Conservation (phyloP, 139 green algal species). For the Chlamydomonas schloesseri region DNA sequence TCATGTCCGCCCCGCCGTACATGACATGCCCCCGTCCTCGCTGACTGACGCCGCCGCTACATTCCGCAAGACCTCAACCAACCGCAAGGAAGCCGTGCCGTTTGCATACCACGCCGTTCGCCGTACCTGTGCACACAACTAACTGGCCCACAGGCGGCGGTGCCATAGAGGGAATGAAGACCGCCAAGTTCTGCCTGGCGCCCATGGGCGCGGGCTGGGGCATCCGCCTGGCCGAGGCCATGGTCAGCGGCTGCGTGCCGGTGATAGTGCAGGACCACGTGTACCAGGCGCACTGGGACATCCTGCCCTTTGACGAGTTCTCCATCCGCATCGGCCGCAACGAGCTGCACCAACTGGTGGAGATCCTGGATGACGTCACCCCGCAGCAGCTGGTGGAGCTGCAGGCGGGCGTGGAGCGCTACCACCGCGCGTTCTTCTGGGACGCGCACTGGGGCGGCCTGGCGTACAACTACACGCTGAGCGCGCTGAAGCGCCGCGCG, state of each 20-base stretch:
- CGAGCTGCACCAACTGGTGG: not conserved
- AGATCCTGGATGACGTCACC: not conserved
- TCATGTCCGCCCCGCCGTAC: too few relatives aligned
- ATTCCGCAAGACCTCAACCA: too few relatives aligned
- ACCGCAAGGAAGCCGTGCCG: too few relatives aligned
- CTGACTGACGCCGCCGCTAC: too few relatives aligned
- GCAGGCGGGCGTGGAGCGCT: not conserved
- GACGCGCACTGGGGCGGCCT: not conserved
- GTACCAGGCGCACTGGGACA: slow-evolving; percentile 21
- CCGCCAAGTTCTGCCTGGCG: slow-evolving; percentile 31
- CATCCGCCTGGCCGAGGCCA: slow-evolving; percentile 8
- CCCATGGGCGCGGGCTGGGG: slow-evolving; percentile 40
- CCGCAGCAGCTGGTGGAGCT: slow-evolving; percentile 13
- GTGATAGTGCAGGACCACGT: slow-evolving; percentile 8
- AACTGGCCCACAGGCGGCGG: not conserved
- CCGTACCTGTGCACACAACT: too few relatives aligned
- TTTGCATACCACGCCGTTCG: too few relatives aligned
- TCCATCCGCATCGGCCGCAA: not conserved
- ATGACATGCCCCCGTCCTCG: too few relatives aligned
- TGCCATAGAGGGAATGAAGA: not conserved
- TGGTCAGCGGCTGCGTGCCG: not conserved
- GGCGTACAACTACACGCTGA: slow-evolving; percentile 14
- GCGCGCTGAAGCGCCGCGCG: not conserved
- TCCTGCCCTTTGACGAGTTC: slow-evolving; percentile 13
- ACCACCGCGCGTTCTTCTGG: slow-evolving; percentile 1